Percentiles rank a stretch among this genome's conserved stretches.
These are phyloP conservation scores for Pleodorina starrii DNA, from an alignment of 139 green algal species.

Conservation along the genomic window DNA sequence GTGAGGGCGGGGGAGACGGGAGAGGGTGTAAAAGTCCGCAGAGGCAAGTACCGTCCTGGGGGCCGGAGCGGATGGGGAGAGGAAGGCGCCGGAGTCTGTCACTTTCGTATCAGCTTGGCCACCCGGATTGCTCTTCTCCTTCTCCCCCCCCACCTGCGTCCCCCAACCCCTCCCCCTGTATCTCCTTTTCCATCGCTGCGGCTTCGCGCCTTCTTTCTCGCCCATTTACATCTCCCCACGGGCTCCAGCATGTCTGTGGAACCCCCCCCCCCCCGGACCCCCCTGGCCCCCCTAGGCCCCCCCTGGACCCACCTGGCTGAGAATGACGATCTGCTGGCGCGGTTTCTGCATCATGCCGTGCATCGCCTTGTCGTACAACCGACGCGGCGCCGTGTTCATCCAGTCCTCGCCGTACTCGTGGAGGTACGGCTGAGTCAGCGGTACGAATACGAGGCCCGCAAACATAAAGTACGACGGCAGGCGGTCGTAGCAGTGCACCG, in stretches of 20 bases:
- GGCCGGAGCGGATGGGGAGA: too few species aligned
- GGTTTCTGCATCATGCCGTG: conserved; percentile 61
- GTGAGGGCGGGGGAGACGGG: background rate
- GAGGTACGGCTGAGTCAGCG: conserved; percentile 77
- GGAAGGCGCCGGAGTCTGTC: too few species aligned
- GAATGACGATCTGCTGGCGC: conserved; percentile 74
- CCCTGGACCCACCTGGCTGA: conserved; percentile 59
- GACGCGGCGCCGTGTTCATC: conserved; percentile 63
- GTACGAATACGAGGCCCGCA: conserved; percentile 78
- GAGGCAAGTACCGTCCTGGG: too few species aligned
- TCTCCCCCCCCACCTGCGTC: too few species aligned
- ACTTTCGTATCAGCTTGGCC: too few species aligned
- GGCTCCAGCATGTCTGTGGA: too few species aligned
- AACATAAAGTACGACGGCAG: conserved; percentile 76
- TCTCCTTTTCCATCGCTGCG: too few species aligned
- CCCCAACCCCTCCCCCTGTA: too few species aligned
- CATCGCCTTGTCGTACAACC: conserved; percentile 78
- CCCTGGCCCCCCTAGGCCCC: too few species aligned
- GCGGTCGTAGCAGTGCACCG: conserved; percentile 76
- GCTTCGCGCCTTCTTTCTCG: too few species aligned
- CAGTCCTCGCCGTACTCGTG: conserved; percentile 83
- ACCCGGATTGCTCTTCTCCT: too few species aligned
- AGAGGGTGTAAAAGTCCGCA: background rate
- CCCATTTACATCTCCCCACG: background rate
- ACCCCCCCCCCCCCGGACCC: too few species aligned